Conservation (phyloP, 2,329 filamentous ascomycete genomes). For the Venturia nashicola region DNA sequence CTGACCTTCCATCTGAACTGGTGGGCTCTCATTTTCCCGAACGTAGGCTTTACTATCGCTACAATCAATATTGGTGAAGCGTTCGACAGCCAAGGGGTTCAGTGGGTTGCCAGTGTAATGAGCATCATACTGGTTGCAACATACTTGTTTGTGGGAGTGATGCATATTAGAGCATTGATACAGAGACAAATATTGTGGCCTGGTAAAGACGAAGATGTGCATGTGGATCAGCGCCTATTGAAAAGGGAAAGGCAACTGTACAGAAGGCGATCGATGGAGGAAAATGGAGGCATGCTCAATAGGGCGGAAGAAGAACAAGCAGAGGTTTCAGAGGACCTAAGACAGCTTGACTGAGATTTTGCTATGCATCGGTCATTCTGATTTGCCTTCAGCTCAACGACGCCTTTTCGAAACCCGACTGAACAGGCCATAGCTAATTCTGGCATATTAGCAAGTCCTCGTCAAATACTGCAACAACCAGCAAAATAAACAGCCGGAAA, state of each 20-base stretch:
- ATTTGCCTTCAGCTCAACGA: too few species aligned
- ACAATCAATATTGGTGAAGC: conserved; percentile 44
- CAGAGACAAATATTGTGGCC: conserved; percentile 44
- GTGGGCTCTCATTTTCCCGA: conserved; percentile 57
- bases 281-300: neutral
- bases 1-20: conserved; percentile 39
- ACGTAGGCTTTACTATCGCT: conserved; percentile 49
- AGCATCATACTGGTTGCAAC: conserved; percentile 41
- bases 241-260: neutral
- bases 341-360: neutral
- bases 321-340: neutral
- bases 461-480: too few species aligned
- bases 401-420: too few species aligned
- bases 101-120: conserved; percentile 44
- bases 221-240: conserved; percentile 11
- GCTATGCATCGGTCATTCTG: too few species aligned
- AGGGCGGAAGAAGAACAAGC: neutral
- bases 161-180: conserved; percentile 38
- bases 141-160: conserved; percentile 41
- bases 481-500: too few species aligned
- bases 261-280: neutral
- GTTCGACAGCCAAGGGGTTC: conserved; percentile 39
- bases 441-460: too few species aligned
- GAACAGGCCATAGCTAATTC: too few species aligned
- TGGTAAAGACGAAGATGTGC: conserved; percentile 47